Conservation (phyloP, 371 early-diverging fungal genomes). For the Syncephalastrum contaminatum region DNA sequence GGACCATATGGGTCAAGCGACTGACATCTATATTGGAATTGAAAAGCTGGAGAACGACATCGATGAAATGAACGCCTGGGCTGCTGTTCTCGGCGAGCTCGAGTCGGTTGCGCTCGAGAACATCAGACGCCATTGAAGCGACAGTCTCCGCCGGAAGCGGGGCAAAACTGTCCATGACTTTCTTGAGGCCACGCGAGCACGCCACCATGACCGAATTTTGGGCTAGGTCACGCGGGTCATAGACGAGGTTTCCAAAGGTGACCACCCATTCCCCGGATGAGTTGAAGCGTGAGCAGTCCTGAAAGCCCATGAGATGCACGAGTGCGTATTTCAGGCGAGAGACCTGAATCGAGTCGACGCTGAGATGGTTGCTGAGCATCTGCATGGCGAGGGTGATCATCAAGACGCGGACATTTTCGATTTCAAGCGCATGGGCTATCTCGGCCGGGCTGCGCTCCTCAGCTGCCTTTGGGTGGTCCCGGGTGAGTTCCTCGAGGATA, state of each 20-base stretch:
- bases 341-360: slow-evolving; percentile 34
- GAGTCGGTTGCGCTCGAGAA: slow-evolving; percentile 28
- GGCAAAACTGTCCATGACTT: slow-evolving; percentile 53
- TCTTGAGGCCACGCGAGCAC: slow-evolving; percentile 45
- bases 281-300: slow-evolving; percentile 33
- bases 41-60: slow-evolving; percentile 49
- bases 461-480: background rate
- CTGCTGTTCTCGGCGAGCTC: slow-evolving; percentile 45
- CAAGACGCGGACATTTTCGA: slow-evolving; percentile 41
- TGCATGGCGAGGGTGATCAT: slow-evolving; percentile 51
- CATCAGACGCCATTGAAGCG: slow-evolving; percentile 36
- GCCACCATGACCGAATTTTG: slow-evolving; percentile 37
- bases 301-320: slow-evolving; percentile 43
- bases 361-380: slow-evolving; percentile 48
- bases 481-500: slow-evolving; percentile 21
- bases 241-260: slow-evolving; percentile 34
- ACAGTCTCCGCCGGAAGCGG: slow-evolving; percentile 43
- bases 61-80: slow-evolving; percentile 47
- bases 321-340: slow-evolving; percentile 41
- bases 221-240: slow-evolving; percentile 31
- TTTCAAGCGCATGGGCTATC: slow-evolving; percentile 20
- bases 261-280: slow-evolving; percentile 34
- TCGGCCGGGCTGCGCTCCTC: background rate
- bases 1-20: slow-evolving; percentile 40
- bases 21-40: slow-evolving; percentile 45